phyloP scores from a whole-genome alignment of 371 early-diverging fungal genomes.

The Mortierella sp. region DNA sequence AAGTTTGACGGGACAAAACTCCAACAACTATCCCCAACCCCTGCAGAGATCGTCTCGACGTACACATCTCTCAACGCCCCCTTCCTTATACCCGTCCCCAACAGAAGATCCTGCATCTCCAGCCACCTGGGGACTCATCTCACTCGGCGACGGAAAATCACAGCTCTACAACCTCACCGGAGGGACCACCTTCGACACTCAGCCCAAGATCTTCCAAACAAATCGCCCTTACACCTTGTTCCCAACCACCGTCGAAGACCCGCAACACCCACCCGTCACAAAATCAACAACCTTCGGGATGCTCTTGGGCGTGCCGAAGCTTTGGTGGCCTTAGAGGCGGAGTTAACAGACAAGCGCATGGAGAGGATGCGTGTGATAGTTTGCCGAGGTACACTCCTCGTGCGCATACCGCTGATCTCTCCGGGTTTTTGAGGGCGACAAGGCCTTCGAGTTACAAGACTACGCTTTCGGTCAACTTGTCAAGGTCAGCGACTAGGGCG shows the following conservation, averaged over 20 bases:
- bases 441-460: neutral
- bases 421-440: neutral
- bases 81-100: neutral
- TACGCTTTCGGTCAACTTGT: neutral
- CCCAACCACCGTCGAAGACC: neutral
- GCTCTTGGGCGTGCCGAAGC: neutral
- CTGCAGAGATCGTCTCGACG: neutral
- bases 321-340: neutral
- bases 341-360: neutral
- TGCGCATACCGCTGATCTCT: neutral
- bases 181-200: neutral
- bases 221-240: neutral
- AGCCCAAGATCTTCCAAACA: neutral
- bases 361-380: neutral
- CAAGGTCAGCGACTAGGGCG: neutral
- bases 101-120: neutral
- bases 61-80: neutral
- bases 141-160: neutral
- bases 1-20: neutral
- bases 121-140: neutral
- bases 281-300: neutral
- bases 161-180: conserved; percentile 3
- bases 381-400: neutral
- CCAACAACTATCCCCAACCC: neutral
- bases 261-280: neutral